A percentile compares a stretch with the other conserved stretches of the same genome.
Evolutionary conservation across 805 yeast species (phyloP).

Genomic region (Millerozyma acaciae): DNA sequence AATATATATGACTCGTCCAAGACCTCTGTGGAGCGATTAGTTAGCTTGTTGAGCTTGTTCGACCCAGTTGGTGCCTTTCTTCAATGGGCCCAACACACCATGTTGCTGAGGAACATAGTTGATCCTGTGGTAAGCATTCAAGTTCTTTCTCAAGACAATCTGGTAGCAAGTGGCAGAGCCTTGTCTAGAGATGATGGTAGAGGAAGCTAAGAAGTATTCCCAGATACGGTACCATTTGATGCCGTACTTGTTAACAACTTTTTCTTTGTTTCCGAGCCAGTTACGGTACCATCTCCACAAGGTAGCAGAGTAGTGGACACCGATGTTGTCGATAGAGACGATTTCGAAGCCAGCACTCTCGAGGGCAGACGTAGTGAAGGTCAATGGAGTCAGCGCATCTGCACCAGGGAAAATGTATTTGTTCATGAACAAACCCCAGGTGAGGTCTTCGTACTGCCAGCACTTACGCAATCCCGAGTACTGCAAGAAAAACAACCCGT

Average conservation of each 20-base stretch:
- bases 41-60: constrained; percentile 29
- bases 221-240: constrained; percentile 88
- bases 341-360: constrained; percentile 87
- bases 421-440: constrained; percentile 96
- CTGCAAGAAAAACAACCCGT: constrained; percentile 82
- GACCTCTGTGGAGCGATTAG: no score
- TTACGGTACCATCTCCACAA: constrained; percentile 93
- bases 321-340: constrained; percentile 79
- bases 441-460: constrained; percentile 92
- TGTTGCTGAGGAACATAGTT: constrained; percentile 76
- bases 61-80: constrained; percentile 57
- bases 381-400: constrained; percentile 91
- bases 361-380: constrained; percentile 70
- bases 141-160: constrained; percentile 83
- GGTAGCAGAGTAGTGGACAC: constrained; percentile 89
- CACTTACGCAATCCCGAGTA: constrained; percentile 86
- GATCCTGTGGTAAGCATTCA: constrained; percentile 79
- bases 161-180: constrained; percentile 92
- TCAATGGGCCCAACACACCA: constrained; percentile 61
- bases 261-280: constrained; percentile 82
- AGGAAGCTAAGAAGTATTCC: constrained; percentile 83
- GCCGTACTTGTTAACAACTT: constrained; percentile 77
- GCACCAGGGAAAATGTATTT: constrained; percentile 97
- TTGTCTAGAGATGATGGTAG: constrained; percentile 85
- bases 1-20: no score